Conservation (phyloP, 176 grass and related monocot species). For the Aegilops tauschii region DNA sequence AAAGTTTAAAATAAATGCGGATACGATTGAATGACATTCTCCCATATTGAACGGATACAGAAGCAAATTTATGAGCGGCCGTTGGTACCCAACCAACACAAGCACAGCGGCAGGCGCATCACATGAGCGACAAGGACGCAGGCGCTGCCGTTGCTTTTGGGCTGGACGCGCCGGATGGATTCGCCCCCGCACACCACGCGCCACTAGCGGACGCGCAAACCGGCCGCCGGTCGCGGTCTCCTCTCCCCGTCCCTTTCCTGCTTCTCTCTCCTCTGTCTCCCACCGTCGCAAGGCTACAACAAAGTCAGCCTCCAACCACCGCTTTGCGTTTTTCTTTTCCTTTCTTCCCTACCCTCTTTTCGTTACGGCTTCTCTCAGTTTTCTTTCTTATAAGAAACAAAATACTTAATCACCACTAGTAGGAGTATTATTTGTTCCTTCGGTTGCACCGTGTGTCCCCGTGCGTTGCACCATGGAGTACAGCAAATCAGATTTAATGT, state of each 20-base stretch:
- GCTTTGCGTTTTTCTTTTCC: neutral
- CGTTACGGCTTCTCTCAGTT: neutral
- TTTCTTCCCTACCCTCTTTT: neutral
- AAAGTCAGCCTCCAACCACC: constrained; percentile 8
- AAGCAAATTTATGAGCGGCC: no score
- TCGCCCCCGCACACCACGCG: neutral
- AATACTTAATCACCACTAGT: neutral
- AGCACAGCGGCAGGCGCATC: neutral
- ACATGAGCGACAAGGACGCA: neutral
- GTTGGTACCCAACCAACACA: neutral
- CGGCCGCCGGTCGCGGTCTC: constrained; percentile 24
- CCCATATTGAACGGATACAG: no score
- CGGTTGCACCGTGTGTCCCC: neutral
- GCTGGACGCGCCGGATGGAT: neutral
- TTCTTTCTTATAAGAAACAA: neutral
- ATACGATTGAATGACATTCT: no score
- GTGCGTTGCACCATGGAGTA: neutral
- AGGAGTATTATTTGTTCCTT: neutral
- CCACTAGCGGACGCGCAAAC: constrained; percentile 25
- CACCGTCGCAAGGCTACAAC: neutral
- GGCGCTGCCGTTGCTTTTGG: neutral
- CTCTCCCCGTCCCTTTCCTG: no score
- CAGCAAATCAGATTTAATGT: neutral
- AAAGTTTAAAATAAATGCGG: no score
- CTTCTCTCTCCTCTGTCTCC: neutral